phyloP scores from a whole-genome alignment of 139 green algal species.

The Desmodesmus armatus region DNA sequence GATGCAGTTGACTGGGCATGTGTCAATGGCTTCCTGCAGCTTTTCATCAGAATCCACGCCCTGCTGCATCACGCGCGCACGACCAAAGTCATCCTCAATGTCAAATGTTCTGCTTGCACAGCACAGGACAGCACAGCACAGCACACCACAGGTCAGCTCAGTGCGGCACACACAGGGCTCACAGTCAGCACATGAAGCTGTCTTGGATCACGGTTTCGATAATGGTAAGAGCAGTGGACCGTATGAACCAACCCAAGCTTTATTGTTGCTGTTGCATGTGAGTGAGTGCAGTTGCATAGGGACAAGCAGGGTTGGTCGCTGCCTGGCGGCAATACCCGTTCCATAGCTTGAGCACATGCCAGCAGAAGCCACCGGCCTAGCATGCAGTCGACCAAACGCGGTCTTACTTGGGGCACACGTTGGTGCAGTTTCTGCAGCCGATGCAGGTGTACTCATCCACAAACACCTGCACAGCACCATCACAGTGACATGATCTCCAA shows the following conservation, averaged over 20 bases:
- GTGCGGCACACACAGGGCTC: not conserved
- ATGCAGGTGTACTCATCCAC: constrained; percentile 69
- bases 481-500: not conserved
- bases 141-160: not conserved
- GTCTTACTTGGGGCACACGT: too few species aligned
- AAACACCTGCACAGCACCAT: constrained; percentile 53
- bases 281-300: too few species aligned
- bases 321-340: too few species aligned
- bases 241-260: too few species aligned
- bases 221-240: too few species aligned
- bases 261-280: too few species aligned
- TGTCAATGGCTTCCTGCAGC: constrained; percentile 70
- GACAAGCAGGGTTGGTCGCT: too few species aligned
- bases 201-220: too few species aligned
- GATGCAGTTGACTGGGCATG: constrained; percentile 65
- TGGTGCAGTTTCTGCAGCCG: constrained; percentile 53
- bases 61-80: constrained; percentile 64
- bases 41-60: constrained; percentile 50
- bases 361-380: not conserved
- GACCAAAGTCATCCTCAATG: constrained; percentile 62
- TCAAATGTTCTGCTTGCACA: constrained; percentile 36
- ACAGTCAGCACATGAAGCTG: too few species aligned
- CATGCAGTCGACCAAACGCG: too few species aligned
- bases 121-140: not conserved
- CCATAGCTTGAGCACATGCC: too few species aligned